Evolutionary conservation across 371 early-diverging fungal genomes (phyloP), one percentile per base, ranked within the genome.

Genomic region (Encephalitozoon cuniculi): DNA sequence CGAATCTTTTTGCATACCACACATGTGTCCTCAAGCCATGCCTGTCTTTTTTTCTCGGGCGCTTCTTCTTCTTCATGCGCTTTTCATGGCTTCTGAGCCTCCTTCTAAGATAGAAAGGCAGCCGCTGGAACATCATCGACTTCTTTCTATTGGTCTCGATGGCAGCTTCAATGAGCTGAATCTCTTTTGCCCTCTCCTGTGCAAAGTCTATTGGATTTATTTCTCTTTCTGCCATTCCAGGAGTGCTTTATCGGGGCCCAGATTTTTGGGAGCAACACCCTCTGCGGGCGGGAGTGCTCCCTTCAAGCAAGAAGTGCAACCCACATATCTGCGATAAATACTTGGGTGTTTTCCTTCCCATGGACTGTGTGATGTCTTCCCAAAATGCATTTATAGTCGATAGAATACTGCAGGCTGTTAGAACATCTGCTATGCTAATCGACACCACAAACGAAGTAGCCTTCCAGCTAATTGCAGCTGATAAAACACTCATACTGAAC

Each of bases 1-100:
- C 69, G 72, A 82, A 82, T 23, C 83, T 46, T 51, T 82, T 82
- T n/a, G 83, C 80, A 76, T 68, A 80, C 67, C 66, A 82, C 18
- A 65, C 43, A 55, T 82, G 82, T 55, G 78, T 70, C 71, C 64
- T 69, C 49, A 82, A 39, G 9, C 53, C 30, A 64, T 75, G 71
- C 28, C 75, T 64, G 8, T 76, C 53, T 54, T 74, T 71, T 40
- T 32, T 70, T 51, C 77, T 52, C 11, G 15, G 34, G 2, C 4
- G 63, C 5, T 25, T 59, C 28, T 68, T 75, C 23, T 43, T 65
- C 21, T 12, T 32, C 21, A 12, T 4, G 55, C 70, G 59, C 30
- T 30, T 67, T 39, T 64, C 66, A 67, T 70, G 74, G 40, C 65
- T 77, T 63, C 77, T 66, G 30, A 68, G 72, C 18, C 83, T 49